phyloP scores from a whole-genome alignment of 495 filamentous ascomycete genomes.

The Penicillium pancosmium region DNA sequence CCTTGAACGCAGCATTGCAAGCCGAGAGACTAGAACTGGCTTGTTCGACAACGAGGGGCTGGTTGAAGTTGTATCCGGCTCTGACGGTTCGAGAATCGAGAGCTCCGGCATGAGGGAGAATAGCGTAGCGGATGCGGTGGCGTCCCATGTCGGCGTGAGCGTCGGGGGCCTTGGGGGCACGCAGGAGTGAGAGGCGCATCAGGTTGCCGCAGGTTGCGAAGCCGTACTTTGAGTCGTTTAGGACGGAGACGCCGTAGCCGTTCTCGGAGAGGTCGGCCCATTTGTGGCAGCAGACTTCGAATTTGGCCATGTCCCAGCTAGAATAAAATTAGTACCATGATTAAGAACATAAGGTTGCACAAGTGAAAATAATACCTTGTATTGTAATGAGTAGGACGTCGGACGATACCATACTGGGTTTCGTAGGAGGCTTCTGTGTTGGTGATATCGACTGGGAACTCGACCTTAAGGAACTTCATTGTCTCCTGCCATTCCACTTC shows the following conservation, averaged over 20 bases:
- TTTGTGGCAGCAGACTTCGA: constrained; percentile 97
- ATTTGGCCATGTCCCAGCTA: constrained; percentile 98
- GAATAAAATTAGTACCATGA: constrained; percentile 16
- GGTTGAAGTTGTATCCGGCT: constrained; percentile 89
- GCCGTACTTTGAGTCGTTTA: constrained; percentile 97
- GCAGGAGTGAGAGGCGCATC: constrained; percentile 88
- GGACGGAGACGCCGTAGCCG: constrained; percentile 87
- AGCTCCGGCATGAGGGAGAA: constrained; percentile 78
- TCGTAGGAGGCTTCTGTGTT: constrained; percentile 97
- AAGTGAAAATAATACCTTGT: constrained; percentile 55
- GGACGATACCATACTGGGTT: constrained; percentile 87
- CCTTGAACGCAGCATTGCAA: constrained; percentile 38
- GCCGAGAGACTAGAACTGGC: constrained; percentile 12
- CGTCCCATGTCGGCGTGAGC: constrained; percentile 95
- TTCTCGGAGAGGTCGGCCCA: constrained; percentile 96
- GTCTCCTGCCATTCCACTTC: constrained; percentile 92
- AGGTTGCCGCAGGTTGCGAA: constrained; percentile 90
- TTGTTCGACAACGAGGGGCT: constrained; percentile 62
- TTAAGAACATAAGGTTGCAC: not conserved
- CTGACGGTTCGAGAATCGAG: constrained; percentile 75
- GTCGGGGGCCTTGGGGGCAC: constrained; percentile 95
- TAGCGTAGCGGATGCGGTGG: constrained; percentile 87
- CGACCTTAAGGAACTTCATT: constrained; percentile 98
- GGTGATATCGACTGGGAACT: constrained; percentile 91
- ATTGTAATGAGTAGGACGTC: constrained; percentile 92